Conservation (phyloP, 192 early-diverging fungal genomes). For the Anaeromyces robustus region DNA sequence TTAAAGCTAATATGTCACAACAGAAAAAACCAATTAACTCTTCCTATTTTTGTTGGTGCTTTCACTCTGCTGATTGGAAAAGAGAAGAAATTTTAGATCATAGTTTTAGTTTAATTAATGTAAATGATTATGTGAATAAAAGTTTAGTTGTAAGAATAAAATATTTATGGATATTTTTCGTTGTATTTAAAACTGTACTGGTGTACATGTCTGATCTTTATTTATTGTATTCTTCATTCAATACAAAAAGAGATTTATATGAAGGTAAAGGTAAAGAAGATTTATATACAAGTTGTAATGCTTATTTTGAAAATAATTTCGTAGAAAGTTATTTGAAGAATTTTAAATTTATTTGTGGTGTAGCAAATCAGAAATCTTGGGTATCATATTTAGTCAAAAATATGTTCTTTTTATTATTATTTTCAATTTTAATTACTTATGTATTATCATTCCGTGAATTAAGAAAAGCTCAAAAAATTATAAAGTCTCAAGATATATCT, state of each 20-base stretch:
- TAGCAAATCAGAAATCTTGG: not conserved
- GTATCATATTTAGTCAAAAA: not conserved
- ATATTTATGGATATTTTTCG: conserved; percentile 41
- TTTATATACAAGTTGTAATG: no score
- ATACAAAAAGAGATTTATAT: not conserved
- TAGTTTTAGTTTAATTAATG: conserved; percentile 76
- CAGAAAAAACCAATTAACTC: not conserved
- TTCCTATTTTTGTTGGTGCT: not conserved
- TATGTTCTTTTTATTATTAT: not conserved
- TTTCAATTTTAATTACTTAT: not conserved
- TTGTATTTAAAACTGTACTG: conserved; percentile 51
- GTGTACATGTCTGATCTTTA: conserved; percentile 70
- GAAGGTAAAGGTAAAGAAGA: no score
- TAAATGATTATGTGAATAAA: conserved; percentile 43
- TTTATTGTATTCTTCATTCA: conserved; percentile 16
- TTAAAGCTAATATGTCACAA: no score
- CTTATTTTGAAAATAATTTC: no score
- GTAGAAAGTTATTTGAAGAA: no score
- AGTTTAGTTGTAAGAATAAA: conserved; percentile 7
- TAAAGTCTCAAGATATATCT: conserved; percentile 55
- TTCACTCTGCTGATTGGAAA: conserved; percentile 50
- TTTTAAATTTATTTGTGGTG: not conserved
- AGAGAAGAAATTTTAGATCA: conserved; percentile 62
- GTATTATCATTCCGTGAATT: conserved; percentile 21
- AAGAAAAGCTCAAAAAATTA: conserved; percentile 43